Percentiles rank a stretch among this genome's conserved stretches.
phyloP scores from a whole-genome alignment of 306 rosid species.

The Pueraria montana region DNA sequence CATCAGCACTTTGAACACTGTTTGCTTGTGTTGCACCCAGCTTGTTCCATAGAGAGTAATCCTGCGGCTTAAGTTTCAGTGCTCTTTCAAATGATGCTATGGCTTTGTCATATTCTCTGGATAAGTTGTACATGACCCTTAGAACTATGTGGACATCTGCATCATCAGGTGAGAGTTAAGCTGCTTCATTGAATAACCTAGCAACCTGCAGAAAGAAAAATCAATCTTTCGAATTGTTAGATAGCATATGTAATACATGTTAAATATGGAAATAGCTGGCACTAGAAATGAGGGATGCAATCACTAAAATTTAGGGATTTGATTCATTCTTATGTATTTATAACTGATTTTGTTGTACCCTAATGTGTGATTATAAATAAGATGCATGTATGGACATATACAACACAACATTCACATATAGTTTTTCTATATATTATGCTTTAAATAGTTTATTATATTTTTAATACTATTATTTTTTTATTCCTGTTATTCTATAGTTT shows the following conservation, averaged over 20 bases:
- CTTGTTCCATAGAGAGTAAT: conserved; percentile 99
- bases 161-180: conserved; percentile 88
- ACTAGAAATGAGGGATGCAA: not conserved
- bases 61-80: conserved; percentile 89
- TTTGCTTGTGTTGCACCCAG: conserved; percentile 99
- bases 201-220: conserved; percentile 70
- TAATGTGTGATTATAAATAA: not conserved
- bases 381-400: not conserved
- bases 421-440: not conserved
- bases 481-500: not conserved
- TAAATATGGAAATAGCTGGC: not conserved
- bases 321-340: not conserved
- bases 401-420: not conserved
- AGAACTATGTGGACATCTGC: conserved; percentile 96
- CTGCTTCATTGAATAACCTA: conserved; percentile 90
- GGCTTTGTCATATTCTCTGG: conserved; percentile 96
- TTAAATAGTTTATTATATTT: not conserved
- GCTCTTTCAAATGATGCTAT: conserved; percentile 86
- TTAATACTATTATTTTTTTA: too few species aligned
- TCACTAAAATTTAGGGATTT: not conserved
- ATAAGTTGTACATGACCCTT: conserved; percentile 91
- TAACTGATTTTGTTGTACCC: not conserved
- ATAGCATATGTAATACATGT: not conserved
- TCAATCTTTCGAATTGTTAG: conserved; percentile 21
- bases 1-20: conserved; percentile 98